phyloP scores from a whole-genome alignment of 768 basidiomycete genomes.

The Aureoboletus auriporus region DNA sequence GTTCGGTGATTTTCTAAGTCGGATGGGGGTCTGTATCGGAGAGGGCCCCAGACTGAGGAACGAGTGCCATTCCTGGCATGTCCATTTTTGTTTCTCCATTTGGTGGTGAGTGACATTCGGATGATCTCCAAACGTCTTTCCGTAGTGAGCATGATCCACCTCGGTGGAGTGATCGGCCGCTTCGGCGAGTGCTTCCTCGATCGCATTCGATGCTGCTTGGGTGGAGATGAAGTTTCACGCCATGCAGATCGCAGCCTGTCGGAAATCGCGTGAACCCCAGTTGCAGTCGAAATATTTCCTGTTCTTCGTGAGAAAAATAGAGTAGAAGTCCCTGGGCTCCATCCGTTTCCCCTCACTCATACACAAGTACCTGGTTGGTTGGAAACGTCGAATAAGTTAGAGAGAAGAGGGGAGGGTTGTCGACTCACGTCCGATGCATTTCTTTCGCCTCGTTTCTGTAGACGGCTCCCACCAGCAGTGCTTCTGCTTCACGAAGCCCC shows the following conservation, averaged over 20 bases:
- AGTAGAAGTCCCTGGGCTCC: neutral
- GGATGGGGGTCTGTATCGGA: neutral
- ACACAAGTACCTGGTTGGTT: neutral
- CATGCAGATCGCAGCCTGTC: neutral
- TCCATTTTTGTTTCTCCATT: neutral
- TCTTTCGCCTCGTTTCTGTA: neutral
- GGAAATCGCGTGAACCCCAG: neutral
- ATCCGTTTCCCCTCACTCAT: neutral
- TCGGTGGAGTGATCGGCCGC: neutral
- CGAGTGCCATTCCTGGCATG: neutral
- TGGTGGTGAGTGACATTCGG: neutral
- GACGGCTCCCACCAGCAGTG: neutral
- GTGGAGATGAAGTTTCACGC: neutral
- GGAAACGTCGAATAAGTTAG: neutral
- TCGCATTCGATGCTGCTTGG: neutral
- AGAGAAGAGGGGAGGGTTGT: too few species aligned
- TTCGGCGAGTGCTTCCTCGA: neutral
- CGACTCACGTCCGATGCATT: neutral
- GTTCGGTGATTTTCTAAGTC: neutral
- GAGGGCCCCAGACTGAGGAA: neutral
- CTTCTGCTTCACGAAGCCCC: neutral
- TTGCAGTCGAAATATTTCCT: neutral
- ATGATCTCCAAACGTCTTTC: neutral
- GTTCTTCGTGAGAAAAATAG: neutral
- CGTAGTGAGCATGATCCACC: neutral